Percentiles rank a stretch among this genome's conserved stretches.
Evolutionary conservation across 257 asterid genomes (phyloP).

Genomic region (Buddleja alternifolia): DNA sequence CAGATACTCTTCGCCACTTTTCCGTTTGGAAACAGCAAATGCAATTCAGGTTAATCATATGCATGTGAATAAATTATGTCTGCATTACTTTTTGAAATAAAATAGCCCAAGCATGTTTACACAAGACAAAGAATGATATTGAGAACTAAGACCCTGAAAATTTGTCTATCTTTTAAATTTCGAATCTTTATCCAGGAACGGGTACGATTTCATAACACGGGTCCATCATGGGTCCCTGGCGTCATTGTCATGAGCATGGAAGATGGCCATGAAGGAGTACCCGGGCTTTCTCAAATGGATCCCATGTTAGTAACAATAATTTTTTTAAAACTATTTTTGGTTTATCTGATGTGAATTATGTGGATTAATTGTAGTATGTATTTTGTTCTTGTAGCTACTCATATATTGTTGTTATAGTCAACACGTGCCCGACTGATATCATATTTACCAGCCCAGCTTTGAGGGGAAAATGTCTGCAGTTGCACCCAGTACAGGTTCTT

Average conservation of each 20-base stretch:
- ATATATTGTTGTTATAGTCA: constrained; percentile 58
- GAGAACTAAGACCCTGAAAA: neutral
- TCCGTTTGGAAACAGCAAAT: constrained; percentile 71
- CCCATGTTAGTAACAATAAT: constrained; percentile 52
- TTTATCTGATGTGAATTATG: constrained; percentile 23
- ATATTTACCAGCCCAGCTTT: constrained; percentile 56
- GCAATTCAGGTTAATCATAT: constrained; percentile 68
- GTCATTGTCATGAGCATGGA: constrained; percentile 83
- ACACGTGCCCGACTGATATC: constrained; percentile 59
- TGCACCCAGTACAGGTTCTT: constrained; percentile 87
- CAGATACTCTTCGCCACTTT: constrained; percentile 95
- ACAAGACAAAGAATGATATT: neutral
- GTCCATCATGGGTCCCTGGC: constrained; percentile 80
- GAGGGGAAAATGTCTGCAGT: constrained; percentile 56
- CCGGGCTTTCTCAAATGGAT: constrained; percentile 77
- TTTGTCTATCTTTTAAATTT: constrained; percentile 1
- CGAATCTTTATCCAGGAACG: constrained; percentile 60
- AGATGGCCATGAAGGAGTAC: constrained; percentile 79
- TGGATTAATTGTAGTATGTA: constrained; percentile 12
- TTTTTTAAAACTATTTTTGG: constrained; percentile 1
- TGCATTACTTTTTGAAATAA: neutral
- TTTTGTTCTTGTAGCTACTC: constrained; percentile 66
- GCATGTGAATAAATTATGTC: neutral
- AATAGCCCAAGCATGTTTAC: neutral
- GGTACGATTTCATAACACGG: constrained; percentile 81